A percentile compares a stretch with the other conserved stretches of the same genome.
Conservation (phyloP, 2,329 filamentous ascomycete genomes). For the Ophiostoma australiae region DNA sequence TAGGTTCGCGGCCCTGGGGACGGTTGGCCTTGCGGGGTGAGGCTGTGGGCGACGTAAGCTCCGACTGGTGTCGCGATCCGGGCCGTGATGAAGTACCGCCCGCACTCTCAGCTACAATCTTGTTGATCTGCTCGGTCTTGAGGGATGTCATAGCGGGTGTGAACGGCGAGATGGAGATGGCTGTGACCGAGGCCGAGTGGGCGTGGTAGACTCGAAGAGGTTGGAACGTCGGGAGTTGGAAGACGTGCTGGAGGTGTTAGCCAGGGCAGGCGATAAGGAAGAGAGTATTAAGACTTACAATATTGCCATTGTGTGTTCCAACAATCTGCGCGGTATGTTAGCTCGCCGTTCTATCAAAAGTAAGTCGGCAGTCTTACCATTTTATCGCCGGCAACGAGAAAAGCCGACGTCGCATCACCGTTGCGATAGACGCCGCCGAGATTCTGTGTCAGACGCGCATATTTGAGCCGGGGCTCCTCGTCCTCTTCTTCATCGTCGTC, state of each 20-base stretch:
- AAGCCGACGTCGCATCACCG: conserved; percentile 88
- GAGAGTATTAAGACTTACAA: conserved; percentile 53
- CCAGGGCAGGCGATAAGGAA: conserved; percentile 24
- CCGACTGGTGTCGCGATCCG: conserved; percentile 37
- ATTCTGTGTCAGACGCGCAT: conserved; percentile 76
- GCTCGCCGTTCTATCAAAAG: neutral
- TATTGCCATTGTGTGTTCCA: conserved; percentile 94
- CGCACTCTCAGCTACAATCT: conserved; percentile 37
- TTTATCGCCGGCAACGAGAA: conserved; percentile 89
- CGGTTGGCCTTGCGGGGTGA: conserved; percentile 44
- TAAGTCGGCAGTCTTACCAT: conserved; percentile 60
- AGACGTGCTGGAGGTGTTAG: conserved; percentile 60
- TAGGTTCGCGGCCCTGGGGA: conserved; percentile 48
- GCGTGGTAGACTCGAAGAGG: conserved; percentile 82
- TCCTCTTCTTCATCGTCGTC: conserved; percentile 81
- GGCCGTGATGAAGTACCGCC: conserved; percentile 33
- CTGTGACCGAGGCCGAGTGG: conserved; percentile 85
- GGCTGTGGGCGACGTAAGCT: conserved; percentile 44
- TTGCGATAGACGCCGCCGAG: conserved; percentile 82
- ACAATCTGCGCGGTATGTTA: conserved; percentile 56
- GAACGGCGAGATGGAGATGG: conserved; percentile 83
- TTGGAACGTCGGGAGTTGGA: conserved; percentile 77
- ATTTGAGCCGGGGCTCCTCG: conserved; percentile 91
- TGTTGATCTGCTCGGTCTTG: conserved; percentile 39
- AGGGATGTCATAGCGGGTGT: conserved; percentile 52